Evolutionary conservation across 2,329 filamentous ascomycete genomes (phyloP), one percentile per base, ranked within the genome.

Genomic region (Aspergillus flavus): DNA sequence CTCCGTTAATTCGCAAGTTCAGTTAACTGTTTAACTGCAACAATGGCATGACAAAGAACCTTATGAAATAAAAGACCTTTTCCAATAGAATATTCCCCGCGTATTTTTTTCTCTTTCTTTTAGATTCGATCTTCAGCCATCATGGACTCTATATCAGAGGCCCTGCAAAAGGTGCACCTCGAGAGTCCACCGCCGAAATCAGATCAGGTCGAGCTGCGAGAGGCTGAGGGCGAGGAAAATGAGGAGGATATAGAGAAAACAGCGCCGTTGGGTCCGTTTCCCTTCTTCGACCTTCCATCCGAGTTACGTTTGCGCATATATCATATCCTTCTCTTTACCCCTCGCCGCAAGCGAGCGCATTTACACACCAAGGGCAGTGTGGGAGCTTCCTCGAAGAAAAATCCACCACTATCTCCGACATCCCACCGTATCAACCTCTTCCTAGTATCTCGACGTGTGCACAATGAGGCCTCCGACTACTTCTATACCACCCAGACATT

Each of bases 401-500:
- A 73, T 63, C 75, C 75, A 36, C 67, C 68, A 2, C 62, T 77
- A 32, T 74, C 76, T 2, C 74, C 76, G 6, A 61, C 69, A 26
- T 71, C 75, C 21, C 72, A 76, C 50, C 78, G 78, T 46, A 66
- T 82, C 34, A 70, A 74, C 5, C 68, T 82, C 16, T 81, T 82
- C 61, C 72, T 80, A 6, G 72, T 73, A 19, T 81, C 74, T 52
- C 76, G 73, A 21, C 80, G 76, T 46, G 77, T 84, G 66, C 83
- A 86, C 71, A 75, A 82, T 32, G 84, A 86, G 73, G 82, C 83
- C 6, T 79, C 78, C 53, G 77, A 81, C 61, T 75, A 81, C 64
- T 85, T 85, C 72, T 86, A 85, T 73, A 78, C 81, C 48, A 74
- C 75, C 21, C 82, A 84, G 66, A 84, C 80, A 7, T 86, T 86